Evolutionary conservation across 495 filamentous ascomycete genomes (phyloP).

Genomic region (Penicillium coprophilum): DNA sequence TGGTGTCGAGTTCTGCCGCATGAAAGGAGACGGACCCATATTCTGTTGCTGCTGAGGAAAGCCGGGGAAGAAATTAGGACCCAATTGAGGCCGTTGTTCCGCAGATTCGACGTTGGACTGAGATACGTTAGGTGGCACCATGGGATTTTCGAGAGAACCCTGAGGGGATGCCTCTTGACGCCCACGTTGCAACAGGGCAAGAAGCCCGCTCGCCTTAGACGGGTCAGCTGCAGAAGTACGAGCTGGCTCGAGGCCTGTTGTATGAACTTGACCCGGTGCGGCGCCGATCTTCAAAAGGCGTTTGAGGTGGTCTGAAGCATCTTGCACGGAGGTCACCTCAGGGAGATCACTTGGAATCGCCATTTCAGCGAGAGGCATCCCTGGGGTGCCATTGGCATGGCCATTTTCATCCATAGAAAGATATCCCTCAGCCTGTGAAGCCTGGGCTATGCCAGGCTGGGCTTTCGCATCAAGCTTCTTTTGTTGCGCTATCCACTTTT

Average conservation of each 20-base stretch:
- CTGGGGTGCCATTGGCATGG: constrained; percentile 17
- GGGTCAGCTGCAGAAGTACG: constrained; percentile 25
- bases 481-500: constrained; percentile 87
- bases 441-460: constrained; percentile 19
- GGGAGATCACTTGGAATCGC: constrained; percentile 42
- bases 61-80: constrained; percentile 38
- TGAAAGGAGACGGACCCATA: constrained; percentile 21
- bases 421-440: constrained; percentile 33
- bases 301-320: constrained; percentile 63
- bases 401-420: constrained; percentile 40
- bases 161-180: constrained; percentile 36
- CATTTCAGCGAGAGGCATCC: constrained; percentile 19
- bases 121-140: constrained; percentile 38
- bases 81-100: constrained; percentile 47
- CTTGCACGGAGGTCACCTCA: constrained; percentile 38
- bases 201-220: constrained; percentile 52
- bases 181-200: constrained; percentile 57
- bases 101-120: constrained; percentile 23
- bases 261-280: constrained; percentile 14
- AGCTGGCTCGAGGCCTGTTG: constrained; percentile 12
- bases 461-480: constrained; percentile 61
- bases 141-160: constrained; percentile 38
- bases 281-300: constrained; percentile 62
- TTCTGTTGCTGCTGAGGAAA: constrained; percentile 36
- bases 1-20: constrained; percentile 28